Evolutionary conservation across 371 early-diverging fungal species (phyloP).

Genomic region (Mucor velutinosus): DNA sequence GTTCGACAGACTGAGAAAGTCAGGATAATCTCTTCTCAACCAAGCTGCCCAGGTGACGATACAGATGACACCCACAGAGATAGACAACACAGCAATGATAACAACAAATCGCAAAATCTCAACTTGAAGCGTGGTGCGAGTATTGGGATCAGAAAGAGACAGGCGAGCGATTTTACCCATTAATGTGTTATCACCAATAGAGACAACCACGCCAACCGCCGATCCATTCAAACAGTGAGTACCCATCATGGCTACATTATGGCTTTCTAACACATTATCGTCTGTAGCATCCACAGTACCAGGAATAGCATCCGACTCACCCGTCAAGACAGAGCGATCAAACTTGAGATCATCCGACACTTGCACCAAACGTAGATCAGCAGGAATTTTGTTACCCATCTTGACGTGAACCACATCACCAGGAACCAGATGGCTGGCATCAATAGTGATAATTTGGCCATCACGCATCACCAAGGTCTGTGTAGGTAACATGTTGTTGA

Average conservation of each 20-base stretch:
- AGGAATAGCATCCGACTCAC: constrained; percentile 66
- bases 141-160: constrained; percentile 39
- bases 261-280: constrained; percentile 61
- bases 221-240: constrained; percentile 66
- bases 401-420: constrained; percentile 68
- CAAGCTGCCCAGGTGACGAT: constrained; percentile 42
- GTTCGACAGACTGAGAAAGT: constrained; percentile 54
- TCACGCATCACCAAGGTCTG: constrained; percentile 63
- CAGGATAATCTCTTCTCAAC: constrained; percentile 45
- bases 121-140: constrained; percentile 62
- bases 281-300: constrained; percentile 59
- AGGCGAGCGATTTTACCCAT: constrained; percentile 74
- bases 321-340: constrained; percentile 72
- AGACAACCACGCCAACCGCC: constrained; percentile 64
- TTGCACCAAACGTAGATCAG: constrained; percentile 65
- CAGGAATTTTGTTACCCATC: constrained; percentile 72
- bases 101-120: constrained; percentile 73
- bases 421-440: constrained; percentile 43
- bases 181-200: constrained; percentile 62
- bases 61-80: constrained; percentile 46
- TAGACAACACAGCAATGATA: constrained; percentile 64
- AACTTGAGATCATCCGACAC: constrained; percentile 62
- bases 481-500: constrained; percentile 71
- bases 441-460: constrained; percentile 48
- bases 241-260: constrained; percentile 71